A percentile compares a stretch with the other conserved stretches of the same genome.
Evolutionary conservation across 1,284 basidiomycete genomes (phyloP).

Genomic region (Erythrobasidium hasegawianum): DNA sequence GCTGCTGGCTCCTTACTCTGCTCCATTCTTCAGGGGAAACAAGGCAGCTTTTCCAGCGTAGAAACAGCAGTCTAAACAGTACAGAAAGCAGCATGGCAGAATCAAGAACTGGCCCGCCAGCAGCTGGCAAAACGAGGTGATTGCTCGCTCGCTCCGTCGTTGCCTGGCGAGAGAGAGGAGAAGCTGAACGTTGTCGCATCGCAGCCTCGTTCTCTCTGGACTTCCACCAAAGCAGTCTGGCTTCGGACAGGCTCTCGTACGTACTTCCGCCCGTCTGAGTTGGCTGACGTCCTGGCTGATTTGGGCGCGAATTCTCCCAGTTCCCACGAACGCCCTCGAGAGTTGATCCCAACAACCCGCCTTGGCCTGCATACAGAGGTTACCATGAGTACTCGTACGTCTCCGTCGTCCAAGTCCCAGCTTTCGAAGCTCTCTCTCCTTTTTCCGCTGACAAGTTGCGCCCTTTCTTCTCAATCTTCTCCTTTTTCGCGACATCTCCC

Average conservation of each 20-base stretch:
- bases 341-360: slow-evolving; percentile 83
- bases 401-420: slow-evolving; percentile 65
- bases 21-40: no score
- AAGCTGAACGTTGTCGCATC: background rate
- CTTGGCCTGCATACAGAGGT: slow-evolving; percentile 80
- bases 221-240: slow-evolving; percentile 45
- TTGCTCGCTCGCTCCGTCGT: no score
- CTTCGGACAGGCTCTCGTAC: slow-evolving; percentile 37
- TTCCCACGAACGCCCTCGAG: slow-evolving; percentile 54
- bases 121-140: background rate
- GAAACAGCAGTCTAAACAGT: no score
- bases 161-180: background rate
- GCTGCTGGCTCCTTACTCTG: no score
- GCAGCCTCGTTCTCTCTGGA: slow-evolving; percentile 35
- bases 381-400: slow-evolving; percentile 84
- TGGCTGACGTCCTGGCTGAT: background rate
- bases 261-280: no score
- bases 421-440: background rate
- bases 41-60: no score
- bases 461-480: background rate
- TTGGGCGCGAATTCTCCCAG: slow-evolving; percentile 38
- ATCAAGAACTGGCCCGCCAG: no score
- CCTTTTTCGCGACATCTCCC: background rate
- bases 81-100: no score
- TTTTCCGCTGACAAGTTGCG: slow-evolving; percentile 17